Evolutionary conservation across 2,329 filamentous ascomycete genomes (phyloP).

Genomic region (Botrytis aclada): DNA sequence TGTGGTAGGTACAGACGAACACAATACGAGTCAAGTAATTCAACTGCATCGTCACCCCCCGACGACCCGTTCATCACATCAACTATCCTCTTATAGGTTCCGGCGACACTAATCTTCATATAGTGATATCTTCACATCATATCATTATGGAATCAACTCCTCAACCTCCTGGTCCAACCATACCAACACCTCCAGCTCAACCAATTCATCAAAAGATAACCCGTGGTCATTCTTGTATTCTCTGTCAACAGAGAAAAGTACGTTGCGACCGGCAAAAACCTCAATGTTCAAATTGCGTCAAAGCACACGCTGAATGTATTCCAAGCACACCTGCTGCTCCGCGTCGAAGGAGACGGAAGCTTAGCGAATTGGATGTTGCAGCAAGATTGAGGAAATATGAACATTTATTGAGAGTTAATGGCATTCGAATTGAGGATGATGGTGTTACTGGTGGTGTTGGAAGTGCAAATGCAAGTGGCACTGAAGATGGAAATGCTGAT

Average conservation of each 20-base stretch:
- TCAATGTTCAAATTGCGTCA: slow-evolving; percentile 35
- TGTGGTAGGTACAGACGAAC: background rate
- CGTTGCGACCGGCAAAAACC: slow-evolving; percentile 36
- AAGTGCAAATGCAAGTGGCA: slow-evolving; percentile 9
- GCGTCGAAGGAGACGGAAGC: slow-evolving; percentile 31
- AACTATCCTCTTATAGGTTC: background rate
- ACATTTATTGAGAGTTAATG: slow-evolving; percentile 31
- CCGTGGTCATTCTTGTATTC: slow-evolving; percentile 31
- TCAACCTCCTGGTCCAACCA: background rate
- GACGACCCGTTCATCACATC: slow-evolving; percentile 38
- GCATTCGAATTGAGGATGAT: slow-evolving; percentile 33
- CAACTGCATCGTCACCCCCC: background rate
- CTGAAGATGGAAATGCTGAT: background rate
- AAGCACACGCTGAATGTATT: slow-evolving; percentile 33
- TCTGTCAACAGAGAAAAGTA: slow-evolving; percentile 37
- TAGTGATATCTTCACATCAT: background rate
- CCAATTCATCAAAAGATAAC: slow-evolving; percentile 25
- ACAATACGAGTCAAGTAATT: background rate
- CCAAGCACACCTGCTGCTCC: slow-evolving; percentile 32
- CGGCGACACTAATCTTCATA: background rate
- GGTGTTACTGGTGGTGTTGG: background rate
- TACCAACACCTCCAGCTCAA: background rate
- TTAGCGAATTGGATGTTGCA: slow-evolving; percentile 32
- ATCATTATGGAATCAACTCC: slow-evolving; percentile 15
- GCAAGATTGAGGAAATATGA: slow-evolving; percentile 33